These are phyloP conservation scores for Epichloe baconii DNA, from an alignment of 2,329 filamentous ascomycete species.

Conservation along the genomic window DNA sequence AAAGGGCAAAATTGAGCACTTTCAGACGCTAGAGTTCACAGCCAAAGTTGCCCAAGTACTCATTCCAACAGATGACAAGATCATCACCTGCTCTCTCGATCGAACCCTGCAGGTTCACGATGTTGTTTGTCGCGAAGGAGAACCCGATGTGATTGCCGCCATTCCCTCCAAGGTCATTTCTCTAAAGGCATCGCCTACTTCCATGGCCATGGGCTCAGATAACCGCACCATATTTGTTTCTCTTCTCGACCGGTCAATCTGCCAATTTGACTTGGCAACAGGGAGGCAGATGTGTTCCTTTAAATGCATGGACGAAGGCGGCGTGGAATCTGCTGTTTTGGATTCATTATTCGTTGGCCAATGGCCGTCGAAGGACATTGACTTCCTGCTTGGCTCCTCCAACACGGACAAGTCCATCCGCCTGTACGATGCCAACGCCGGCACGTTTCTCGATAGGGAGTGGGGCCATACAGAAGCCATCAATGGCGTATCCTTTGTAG, in stretches of 20 bases:
- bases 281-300: slow-evolving; percentile 62
- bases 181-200: slow-evolving; percentile 75
- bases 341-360: slow-evolving; percentile 59
- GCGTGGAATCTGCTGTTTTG: slow-evolving; percentile 68
- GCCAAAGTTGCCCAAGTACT: slow-evolving; percentile 67
- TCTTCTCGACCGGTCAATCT: slow-evolving; percentile 46
- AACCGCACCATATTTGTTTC: slow-evolving; percentile 46
- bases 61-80: slow-evolving; percentile 58
- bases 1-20: slow-evolving; percentile 52
- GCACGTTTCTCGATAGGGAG: slow-evolving; percentile 69
- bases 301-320: slow-evolving; percentile 70
- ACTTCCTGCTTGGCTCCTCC: slow-evolving; percentile 73
- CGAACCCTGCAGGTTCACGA: slow-evolving; percentile 77
- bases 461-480: slow-evolving; percentile 94
- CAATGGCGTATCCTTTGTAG: slow-evolving; percentile 65
- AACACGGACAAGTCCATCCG: slow-evolving; percentile 93
- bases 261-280: slow-evolving; percentile 48
- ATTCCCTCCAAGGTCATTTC: slow-evolving; percentile 65
- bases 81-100: slow-evolving; percentile 82
- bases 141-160: slow-evolving; percentile 57
- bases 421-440: slow-evolving; percentile 69
- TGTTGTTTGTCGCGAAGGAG: slow-evolving; percentile 54
- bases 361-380: slow-evolving; percentile 39
- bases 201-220: slow-evolving; percentile 60
- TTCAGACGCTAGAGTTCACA: slow-evolving; percentile 89